Conservation (phyloP, 257 asterid species). For the Parsonsia alboflavescens region DNA sequence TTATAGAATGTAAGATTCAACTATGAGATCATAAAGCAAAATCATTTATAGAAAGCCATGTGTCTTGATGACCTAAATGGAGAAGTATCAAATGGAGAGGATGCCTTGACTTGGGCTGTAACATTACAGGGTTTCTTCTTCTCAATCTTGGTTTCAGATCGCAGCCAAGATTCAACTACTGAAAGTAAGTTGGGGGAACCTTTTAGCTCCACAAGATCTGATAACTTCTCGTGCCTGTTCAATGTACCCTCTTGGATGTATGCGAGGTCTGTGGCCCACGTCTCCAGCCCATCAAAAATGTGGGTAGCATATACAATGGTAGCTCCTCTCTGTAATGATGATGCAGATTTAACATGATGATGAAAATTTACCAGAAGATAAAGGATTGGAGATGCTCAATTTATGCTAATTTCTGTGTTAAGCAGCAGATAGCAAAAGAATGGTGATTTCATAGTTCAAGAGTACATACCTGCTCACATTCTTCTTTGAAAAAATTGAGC, state of each 20-base stretch:
- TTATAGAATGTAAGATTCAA: background rate
- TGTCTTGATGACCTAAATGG: conserved; percentile 85
- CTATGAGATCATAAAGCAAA: conserved; percentile 9
- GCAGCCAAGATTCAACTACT: conserved; percentile 84
- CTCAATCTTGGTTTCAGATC: conserved; percentile 70
- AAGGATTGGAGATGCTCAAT: background rate
- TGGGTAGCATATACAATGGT: conserved; percentile 92
- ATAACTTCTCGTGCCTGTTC: conserved; percentile 64
- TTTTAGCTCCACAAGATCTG: conserved; percentile 64
- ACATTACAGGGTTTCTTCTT: conserved; percentile 45
- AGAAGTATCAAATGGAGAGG: conserved; percentile 65
- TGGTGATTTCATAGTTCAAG: background rate
- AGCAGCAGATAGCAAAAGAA: conserved; percentile 1
- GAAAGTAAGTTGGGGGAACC: conserved; percentile 59
- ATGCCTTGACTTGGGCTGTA: conserved; percentile 33
- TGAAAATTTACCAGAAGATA: background rate
- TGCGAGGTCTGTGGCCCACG: conserved; percentile 86
- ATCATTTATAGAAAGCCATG: conserved; percentile 82
- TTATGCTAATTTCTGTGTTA: background rate
- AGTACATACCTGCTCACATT: conserved; percentile 72
- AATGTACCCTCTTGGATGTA: conserved; percentile 82
- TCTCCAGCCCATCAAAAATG: conserved; percentile 93
- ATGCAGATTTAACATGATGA: too few species aligned
- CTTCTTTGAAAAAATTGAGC: conserved; percentile 82
- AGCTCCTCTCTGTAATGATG: conserved; percentile 70